Evolutionary conservation across 2,329 filamentous ascomycete genomes (phyloP).

Genomic region (Penicillium brasilianum): DNA sequence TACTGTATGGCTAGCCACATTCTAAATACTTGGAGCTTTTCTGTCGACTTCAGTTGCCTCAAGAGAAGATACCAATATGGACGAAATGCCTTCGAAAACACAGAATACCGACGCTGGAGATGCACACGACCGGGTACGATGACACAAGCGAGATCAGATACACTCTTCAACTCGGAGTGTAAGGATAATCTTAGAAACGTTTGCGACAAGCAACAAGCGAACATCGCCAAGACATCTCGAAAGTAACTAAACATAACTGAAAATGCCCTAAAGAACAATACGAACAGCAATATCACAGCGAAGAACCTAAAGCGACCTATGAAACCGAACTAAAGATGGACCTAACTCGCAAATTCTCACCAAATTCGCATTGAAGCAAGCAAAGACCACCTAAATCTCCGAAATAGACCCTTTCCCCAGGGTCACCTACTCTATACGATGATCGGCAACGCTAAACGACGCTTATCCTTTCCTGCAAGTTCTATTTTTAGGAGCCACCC

Average conservation of each 20-base stretch:
- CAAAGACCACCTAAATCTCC: background rate
- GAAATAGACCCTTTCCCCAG: background rate
- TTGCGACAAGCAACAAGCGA: background rate
- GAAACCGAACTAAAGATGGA: background rate
- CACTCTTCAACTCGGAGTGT: background rate
- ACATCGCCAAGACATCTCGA: background rate
- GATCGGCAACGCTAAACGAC: slow-evolving; percentile 8
- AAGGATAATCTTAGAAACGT: background rate
- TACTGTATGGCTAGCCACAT: too few relatives aligned
- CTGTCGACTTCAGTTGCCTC: too few relatives aligned
- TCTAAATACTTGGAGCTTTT: too few relatives aligned
- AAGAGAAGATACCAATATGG: too few relatives aligned
- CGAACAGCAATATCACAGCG: background rate
- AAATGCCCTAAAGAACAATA: background rate
- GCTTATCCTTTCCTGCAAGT: slow-evolving; percentile 5
- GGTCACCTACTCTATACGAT: slow-evolving; percentile 4
- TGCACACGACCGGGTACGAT: background rate
- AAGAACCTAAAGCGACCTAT: background rate
- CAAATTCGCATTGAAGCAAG: background rate
- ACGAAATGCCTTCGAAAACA: too few relatives aligned
- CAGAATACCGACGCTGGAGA: background rate
- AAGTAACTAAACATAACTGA: background rate
- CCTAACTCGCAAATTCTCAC: background rate
- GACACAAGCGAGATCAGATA: background rate
- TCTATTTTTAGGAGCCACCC: slow-evolving; percentile 7